Evolutionary conservation across 1,139 yeast species (phyloP), one percentile per base, ranked within the genome.

Genomic region (Petasospora fabianii): DNA sequence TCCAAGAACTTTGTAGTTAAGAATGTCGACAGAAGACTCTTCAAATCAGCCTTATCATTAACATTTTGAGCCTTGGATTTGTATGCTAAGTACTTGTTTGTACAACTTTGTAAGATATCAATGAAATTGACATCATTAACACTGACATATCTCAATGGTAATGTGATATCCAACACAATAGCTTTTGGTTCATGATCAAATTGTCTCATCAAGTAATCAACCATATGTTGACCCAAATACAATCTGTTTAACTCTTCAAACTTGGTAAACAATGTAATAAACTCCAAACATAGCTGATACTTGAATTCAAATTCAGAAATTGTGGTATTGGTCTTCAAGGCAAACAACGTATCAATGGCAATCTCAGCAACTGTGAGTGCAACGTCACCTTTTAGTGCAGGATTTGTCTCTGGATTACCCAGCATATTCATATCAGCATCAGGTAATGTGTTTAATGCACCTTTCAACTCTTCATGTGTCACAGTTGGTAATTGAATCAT

Each of bases 381-480:
- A 39, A 90, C 79, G 57, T 88, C 96, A 42, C 97, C 97, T 53
- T 80, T 79, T 51, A 90, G 69, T 0, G 95, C 97, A 8, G 97
- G 96, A 55, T 88, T 90, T 19, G 87, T 78, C 38, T 84, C 92
- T 12, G 84, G 81, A 49, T 81, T 80, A 27, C 97, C 97, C 48
- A 90, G 68, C 75, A 86, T 81, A 50, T 80, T 81, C 71, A 87
- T 74, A 57, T 88, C 95, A 14, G 90, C 87, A 50, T 87, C 96
- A 0, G 97, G 97, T 49, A 88, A 69, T 41, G 75, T 73, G 44
- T 79, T 79, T 54, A 86, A 68, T 52, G 80, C 80, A 39, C 75
- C 79, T 50, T 77, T 77, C 60, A 80, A 55, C 15, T 70, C 72
- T 38, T 77, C 83, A 34, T 67, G 69, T 28, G 72, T 71, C 18